These are phyloP conservation scores for Teratosphaeria destructans DNA, from an alignment of 2,329 filamentous ascomycete species.

Conservation along the genomic window DNA sequence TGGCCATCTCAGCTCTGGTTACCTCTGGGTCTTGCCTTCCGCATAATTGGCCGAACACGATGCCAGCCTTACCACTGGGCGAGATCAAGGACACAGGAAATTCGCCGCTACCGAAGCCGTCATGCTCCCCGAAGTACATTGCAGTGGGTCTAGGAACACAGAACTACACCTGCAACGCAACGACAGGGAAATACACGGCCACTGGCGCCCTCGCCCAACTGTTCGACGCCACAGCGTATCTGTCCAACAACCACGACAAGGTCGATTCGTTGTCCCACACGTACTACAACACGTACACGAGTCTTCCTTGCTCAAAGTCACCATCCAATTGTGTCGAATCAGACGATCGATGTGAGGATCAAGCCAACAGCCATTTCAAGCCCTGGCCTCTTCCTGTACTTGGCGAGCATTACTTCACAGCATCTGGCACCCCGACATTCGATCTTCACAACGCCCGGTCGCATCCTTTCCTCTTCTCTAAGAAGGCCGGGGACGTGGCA, in stretches of 20 bases:
- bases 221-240: slow-evolving; percentile 26
- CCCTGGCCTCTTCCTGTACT: slow-evolving; percentile 1
- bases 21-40: neutral
- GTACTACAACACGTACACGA: neutral
- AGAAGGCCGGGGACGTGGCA: slow-evolving; percentile 40
- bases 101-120: slow-evolving; percentile 4
- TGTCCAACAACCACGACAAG: neutral
- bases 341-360: slow-evolving; percentile 1
- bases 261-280: neutral
- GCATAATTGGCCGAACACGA: neutral
- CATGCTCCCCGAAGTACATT: slow-evolving; percentile 30
- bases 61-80: slow-evolving; percentile 1
- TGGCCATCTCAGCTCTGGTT: neutral
- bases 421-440: slow-evolving; percentile 47
- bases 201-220: slow-evolving; percentile 39
- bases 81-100: neutral
- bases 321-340: neutral
- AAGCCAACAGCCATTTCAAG: neutral
- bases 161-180: slow-evolving; percentile 52
- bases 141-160: slow-evolving; percentile 55
- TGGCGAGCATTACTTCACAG: slow-evolving; percentile 60
- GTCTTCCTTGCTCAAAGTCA: slow-evolving; percentile 1
- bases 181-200: slow-evolving; percentile 14
- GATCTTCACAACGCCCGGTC: slow-evolving; percentile 36
- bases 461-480: slow-evolving; percentile 30